A percentile compares a stretch with the other conserved stretches of the same genome.
Evolutionary conservation across 2,329 filamentous ascomycete species (phyloP).

Genomic region (Hypomyces rosellus): DNA sequence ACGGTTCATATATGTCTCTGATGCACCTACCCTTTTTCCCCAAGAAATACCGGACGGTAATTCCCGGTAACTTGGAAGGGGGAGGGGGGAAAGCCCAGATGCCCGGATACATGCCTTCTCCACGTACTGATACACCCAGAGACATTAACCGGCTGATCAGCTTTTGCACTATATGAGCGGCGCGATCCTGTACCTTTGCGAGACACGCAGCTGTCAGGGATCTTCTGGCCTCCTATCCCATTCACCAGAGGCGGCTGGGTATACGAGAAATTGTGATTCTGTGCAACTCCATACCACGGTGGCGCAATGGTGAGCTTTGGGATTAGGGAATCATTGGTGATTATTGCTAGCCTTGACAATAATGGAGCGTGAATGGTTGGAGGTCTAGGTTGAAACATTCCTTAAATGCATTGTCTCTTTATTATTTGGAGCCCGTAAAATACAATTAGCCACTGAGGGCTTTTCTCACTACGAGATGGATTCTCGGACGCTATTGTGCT

Average conservation of each 20-base stretch:
- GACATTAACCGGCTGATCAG: conserved; percentile 7
- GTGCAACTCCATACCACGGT: conserved; percentile 3
- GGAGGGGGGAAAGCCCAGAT: too few species aligned
- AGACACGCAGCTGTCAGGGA: conserved; percentile 15
- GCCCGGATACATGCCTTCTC: conserved; percentile 10
- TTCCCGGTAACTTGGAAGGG: conserved; percentile 5
- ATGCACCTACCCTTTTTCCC: conserved; percentile 6
- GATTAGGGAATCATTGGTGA: too few species aligned
- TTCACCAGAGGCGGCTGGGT: not conserved
- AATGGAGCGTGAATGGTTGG: too few species aligned
- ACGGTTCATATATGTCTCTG: too few species aligned
- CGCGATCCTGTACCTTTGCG: conserved; percentile 12
- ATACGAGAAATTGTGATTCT: conserved; percentile 1
- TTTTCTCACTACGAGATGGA: too few species aligned
- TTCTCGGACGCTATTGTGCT: too few species aligned
- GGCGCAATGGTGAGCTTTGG: not conserved
- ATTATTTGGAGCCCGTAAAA: too few species aligned
- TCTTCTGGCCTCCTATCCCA: conserved; percentile 7
- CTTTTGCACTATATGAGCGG: conserved; percentile 6
- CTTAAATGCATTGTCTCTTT: too few species aligned
- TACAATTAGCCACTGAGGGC: too few species aligned
- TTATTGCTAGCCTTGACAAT: too few species aligned
- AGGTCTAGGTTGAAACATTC: too few species aligned
- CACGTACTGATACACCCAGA: conserved; percentile 1
- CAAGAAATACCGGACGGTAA: conserved; percentile 3